Percentiles rank a stretch among this genome's conserved stretches.
phyloP scores from a whole-genome alignment of 495 filamentous ascomycete species.

The Aspergillus ellipticus region DNA sequence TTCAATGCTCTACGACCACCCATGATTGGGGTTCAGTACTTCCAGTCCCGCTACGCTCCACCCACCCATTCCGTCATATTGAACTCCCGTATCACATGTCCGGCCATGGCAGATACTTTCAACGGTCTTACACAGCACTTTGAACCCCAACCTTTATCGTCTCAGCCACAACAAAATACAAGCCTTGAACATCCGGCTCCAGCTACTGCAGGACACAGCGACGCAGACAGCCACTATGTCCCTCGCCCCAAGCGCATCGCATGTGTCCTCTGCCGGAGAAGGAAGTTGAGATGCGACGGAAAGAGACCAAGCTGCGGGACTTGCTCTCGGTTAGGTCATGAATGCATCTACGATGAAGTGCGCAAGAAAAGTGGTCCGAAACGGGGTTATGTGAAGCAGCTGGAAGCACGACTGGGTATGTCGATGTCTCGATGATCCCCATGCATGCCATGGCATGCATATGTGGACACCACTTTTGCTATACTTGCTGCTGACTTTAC shows the following conservation, averaged over 20 bases:
- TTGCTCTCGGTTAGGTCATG: slow-evolving; percentile 82
- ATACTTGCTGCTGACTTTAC: slow-evolving; percentile 14
- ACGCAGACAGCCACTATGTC: slow-evolving; percentile 56
- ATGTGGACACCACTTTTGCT: background rate
- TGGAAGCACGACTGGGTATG: slow-evolving; percentile 90
- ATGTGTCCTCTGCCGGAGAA: slow-evolving; percentile 92
- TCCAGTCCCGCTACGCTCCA: background rate
- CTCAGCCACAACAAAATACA: slow-evolving; percentile 18
- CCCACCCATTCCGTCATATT: background rate
- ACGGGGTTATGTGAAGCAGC: slow-evolving; percentile 93
- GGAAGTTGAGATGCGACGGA: slow-evolving; percentile 80
- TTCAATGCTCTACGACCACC: background rate
- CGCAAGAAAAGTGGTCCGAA: slow-evolving; percentile 98
- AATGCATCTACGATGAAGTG: slow-evolving; percentile 93
- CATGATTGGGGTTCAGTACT: background rate
- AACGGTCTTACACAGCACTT: slow-evolving; percentile 52
- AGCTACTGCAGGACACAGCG: slow-evolving; percentile 29
- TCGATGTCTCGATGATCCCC: background rate
- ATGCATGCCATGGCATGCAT: background rate
- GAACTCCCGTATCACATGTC: background rate
- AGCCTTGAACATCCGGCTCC: slow-evolving; percentile 30
- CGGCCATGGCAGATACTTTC: slow-evolving; percentile 42
- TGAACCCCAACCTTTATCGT: slow-evolving; percentile 24
- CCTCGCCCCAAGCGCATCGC: slow-evolving; percentile 91
- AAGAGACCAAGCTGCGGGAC: slow-evolving; percentile 83